Base-by-base conservation (phyloP, 106 monocot genomes). In the Xerophyta viscosa region DNA sequence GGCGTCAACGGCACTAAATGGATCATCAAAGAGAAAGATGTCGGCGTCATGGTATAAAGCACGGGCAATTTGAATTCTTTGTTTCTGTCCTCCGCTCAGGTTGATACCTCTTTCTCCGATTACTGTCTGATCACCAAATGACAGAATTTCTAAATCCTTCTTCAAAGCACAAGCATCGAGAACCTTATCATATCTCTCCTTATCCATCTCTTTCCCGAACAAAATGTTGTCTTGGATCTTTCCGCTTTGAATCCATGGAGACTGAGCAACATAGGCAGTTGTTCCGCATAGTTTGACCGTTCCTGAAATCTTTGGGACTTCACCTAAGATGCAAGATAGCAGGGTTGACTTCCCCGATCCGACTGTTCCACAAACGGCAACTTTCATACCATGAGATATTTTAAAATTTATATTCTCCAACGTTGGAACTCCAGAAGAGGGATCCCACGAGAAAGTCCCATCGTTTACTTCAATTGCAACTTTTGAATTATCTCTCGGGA, bases 101-200 rank as follows among this genome's bases (percentile, higher is more conserved):
- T 96, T 88, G 58, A 96, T 96, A 15, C 94, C 94, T 57, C 88
- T 77, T 50, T 96, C 94, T n/a, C 94, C 94, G 5, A 96, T 85
- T 2, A 81, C 58, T 0, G 94, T 88, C 60, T 81, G 75, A 50
- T 96, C 94, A 3, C 94, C 94, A 56, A 78, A 78, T 4, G 94
- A 77, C 18, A 96, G 54, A 50, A 88, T 80, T 65, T 96, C 84
- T 46, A 96, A 64, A 42, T 94, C 93, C 57, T 84, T 94, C 68
- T 81, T 88, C 75, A 94, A 46, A 0, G 84, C 63, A 62, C 96
- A 88, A 7, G 76, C 81, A 50, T 86, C 69, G 30, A 88, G 66
- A 0, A 86, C 64, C 15, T 41, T 66, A 0, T 82, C 85, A 55
- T 98, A 98, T 57, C 66, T 85, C 41, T 77, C 77, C 23, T 10